Conservation (phyloP, 129 eudicot genomes). For the Chrysanthemum lavandulifolium region DNA sequence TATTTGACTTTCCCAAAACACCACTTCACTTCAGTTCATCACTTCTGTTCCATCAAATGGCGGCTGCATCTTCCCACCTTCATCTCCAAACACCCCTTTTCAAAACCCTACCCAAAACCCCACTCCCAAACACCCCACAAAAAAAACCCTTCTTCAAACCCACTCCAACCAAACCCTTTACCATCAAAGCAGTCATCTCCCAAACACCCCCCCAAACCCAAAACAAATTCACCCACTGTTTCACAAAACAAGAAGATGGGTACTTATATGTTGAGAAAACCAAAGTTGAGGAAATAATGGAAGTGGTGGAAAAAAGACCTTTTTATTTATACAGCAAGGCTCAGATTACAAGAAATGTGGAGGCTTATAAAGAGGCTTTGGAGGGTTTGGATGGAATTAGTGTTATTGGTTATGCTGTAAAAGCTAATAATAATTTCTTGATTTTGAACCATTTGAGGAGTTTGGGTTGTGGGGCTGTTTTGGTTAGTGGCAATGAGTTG, state of each 20-base stretch:
- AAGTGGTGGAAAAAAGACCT: slow-evolving; percentile 65
- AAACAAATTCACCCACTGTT: slow-evolving; percentile 55
- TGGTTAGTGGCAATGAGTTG: slow-evolving; percentile 97
- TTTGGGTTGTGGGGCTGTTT: slow-evolving; percentile 85
- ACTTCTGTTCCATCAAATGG: slow-evolving; percentile 41
- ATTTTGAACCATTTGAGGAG: slow-evolving; percentile 80
- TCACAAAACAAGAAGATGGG: slow-evolving; percentile 75
- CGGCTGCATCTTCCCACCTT: slow-evolving; percentile 58
- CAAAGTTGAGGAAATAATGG: slow-evolving; percentile 80
- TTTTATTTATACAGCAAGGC: slow-evolving; percentile 93
- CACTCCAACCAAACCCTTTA: slow-evolving; percentile 33
- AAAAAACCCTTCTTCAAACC: slow-evolving; percentile 24
- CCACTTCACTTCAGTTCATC: background rate
- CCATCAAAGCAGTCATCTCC: slow-evolving; percentile 50
- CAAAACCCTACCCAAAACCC: slow-evolving; percentile 48
- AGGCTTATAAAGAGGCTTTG: slow-evolving; percentile 82
- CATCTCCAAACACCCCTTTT: slow-evolving; percentile 43
- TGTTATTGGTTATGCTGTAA: slow-evolving; percentile 81
- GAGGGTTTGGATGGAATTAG: slow-evolving; percentile 62
- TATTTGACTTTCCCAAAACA: no score
- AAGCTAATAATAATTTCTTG: slow-evolving; percentile 78
- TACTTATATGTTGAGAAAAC: slow-evolving; percentile 68
- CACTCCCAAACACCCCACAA: slow-evolving; percentile 3
- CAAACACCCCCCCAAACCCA: slow-evolving; percentile 45
- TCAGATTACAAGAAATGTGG: slow-evolving; percentile 86